Evolutionary conservation across 2,329 filamentous ascomycete species (phyloP).

Genomic region (Diaporthe destruens): DNA sequence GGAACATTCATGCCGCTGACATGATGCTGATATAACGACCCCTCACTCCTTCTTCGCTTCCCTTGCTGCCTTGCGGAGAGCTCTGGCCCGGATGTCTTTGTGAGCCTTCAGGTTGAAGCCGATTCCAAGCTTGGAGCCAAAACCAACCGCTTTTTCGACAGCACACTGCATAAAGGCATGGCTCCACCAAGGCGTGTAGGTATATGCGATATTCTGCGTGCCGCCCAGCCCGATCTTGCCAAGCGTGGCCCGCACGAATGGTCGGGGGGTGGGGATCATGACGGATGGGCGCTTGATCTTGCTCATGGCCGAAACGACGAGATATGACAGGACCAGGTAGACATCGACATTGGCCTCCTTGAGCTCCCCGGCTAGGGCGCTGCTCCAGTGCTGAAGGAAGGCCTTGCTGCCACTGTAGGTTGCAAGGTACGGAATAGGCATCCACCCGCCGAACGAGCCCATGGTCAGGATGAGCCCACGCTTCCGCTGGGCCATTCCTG

Average conservation of each 20-base stretch:
- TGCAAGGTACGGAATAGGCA: conserved; percentile 91
- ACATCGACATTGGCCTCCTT: conserved; percentile 85
- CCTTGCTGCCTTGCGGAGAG: conserved; percentile 85
- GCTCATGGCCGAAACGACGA: conserved; percentile 96
- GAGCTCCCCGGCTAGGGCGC: conserved; percentile 85
- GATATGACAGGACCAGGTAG: conserved; percentile 91
- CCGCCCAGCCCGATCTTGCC: conserved; percentile 85
- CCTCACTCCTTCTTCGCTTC: conserved; percentile 75
- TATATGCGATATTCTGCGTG: conserved; percentile 83
- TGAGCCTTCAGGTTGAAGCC: conserved; percentile 77
- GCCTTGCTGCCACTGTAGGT: conserved; percentile 99
- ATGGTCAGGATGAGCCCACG: conserved; percentile 94
- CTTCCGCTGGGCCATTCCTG: conserved; percentile 86
- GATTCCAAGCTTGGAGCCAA: conserved; percentile 61
- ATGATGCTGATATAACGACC: not conserved
- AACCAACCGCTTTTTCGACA: conserved; percentile 70
- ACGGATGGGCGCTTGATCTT: conserved; percentile 87
- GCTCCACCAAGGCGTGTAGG: conserved; percentile 92
- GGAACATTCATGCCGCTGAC: not conserved
- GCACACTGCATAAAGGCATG: conserved; percentile 91
- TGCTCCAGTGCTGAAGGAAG: conserved; percentile 97
- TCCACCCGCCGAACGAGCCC: conserved; percentile 94
- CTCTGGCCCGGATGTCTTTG: conserved; percentile 82
- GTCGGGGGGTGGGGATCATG: conserved; percentile 83
- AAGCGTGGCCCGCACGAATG: conserved; percentile 84